Evolutionary conservation across 208 protist species (phyloP).

Genomic region (Spongospora subterranea): DNA sequence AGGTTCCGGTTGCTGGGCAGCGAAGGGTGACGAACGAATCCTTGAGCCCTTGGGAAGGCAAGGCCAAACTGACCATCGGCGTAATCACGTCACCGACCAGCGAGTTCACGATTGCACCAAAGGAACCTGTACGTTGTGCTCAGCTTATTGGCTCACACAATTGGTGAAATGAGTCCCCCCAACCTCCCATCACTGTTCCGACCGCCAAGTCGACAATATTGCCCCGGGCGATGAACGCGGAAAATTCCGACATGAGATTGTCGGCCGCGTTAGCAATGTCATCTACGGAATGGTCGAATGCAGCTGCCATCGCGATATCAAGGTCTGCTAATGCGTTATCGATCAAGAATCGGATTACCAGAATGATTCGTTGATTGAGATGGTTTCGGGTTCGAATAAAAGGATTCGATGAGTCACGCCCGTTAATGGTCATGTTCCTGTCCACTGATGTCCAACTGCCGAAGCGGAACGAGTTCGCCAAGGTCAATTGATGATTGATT

Average conservation of each 20-base stretch:
- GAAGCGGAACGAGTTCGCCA: too few relatives aligned
- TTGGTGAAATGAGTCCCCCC: background rate
- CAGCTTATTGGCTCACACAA: background rate
- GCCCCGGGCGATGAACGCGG: constrained; percentile 11
- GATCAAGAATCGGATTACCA: too few relatives aligned
- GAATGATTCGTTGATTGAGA: too few relatives aligned
- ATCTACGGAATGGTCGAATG: too few relatives aligned
- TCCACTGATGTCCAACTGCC: too few relatives aligned
- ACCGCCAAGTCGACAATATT: constrained; percentile 48
- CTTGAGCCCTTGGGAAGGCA: constrained; percentile 15
- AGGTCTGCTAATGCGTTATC: too few relatives aligned
- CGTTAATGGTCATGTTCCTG: too few relatives aligned
- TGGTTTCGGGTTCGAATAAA: too few relatives aligned
- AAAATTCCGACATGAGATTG: constrained; percentile 1
- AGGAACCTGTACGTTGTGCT: background rate
- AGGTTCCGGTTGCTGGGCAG: background rate
- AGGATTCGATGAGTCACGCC: too few relatives aligned
- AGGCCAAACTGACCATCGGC: constrained; percentile 27
- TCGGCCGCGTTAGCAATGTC: too few relatives aligned
- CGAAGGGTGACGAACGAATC: background rate
- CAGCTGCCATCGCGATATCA: too few relatives aligned
- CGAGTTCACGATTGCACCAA: background rate
- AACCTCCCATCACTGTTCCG: constrained; percentile 30
- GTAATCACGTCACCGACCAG: constrained; percentile 48
- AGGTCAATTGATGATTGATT: too few relatives aligned